Percentiles rank a stretch among this genome's conserved stretches.
Conservation (phyloP, 2,329 filamentous ascomycete species). For the Plenodomus tracheiphilus region DNA sequence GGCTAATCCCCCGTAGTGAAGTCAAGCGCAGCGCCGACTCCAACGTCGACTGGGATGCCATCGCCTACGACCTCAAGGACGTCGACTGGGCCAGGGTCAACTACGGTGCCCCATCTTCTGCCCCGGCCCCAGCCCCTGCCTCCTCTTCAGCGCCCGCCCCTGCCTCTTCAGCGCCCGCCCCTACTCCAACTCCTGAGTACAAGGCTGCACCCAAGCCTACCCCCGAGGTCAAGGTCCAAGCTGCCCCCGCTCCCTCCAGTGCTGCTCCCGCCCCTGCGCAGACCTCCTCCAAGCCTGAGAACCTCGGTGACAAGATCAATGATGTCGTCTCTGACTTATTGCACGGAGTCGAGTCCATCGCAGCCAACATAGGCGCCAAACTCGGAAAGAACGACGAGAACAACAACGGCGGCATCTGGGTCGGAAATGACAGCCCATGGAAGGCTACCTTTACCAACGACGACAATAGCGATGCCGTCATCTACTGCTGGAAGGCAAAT, state of each 20-base stretch:
- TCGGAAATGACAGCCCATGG: constrained; percentile 40
- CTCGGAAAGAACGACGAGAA: constrained; percentile 33
- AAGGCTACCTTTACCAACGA: constrained; percentile 44
- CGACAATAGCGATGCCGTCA: constrained; percentile 31
- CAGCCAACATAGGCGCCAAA: constrained; percentile 23
- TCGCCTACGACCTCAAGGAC: constrained; percentile 29
- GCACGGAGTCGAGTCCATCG: constrained; percentile 23
- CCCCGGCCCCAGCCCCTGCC: too few species aligned
- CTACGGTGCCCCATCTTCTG: constrained; percentile 22
- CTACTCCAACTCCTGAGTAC: neutral
- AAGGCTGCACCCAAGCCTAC: constrained; percentile 12
- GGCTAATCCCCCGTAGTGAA: constrained; percentile 28
- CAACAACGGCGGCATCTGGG: constrained; percentile 40
- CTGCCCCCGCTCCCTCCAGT: constrained; percentile 10
- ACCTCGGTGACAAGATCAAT: constrained; percentile 9
- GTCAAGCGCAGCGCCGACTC: constrained; percentile 30
- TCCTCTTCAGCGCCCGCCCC: constrained; percentile 11
- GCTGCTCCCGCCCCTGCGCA: constrained; percentile 1
- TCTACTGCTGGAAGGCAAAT: constrained; percentile 43
- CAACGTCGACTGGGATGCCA: constrained; percentile 36
- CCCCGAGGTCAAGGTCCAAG: constrained; percentile 15
- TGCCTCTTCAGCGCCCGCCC: constrained; percentile 3
- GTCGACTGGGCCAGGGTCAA: constrained; percentile 35
- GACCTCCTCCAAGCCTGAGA: constrained; percentile 5
- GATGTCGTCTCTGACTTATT: constrained; percentile 21